Evolutionary conservation across 2,329 filamentous ascomycete genomes (phyloP).

Genomic region (Bipolaris victoriae): DNA sequence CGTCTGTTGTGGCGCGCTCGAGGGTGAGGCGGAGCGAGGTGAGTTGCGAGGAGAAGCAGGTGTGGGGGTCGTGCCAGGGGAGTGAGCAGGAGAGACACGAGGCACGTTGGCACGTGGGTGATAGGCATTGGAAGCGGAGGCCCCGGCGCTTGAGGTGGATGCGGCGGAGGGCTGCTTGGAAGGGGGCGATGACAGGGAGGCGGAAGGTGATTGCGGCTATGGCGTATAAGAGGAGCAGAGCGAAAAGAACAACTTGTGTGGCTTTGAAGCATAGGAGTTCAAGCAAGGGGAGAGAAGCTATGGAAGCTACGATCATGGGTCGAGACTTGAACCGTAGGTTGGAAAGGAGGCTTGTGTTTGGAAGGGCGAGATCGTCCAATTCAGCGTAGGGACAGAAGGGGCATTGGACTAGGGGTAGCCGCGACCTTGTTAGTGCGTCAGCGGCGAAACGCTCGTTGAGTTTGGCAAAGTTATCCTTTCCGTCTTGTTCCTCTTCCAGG

Average conservation of each 20-base stretch:
- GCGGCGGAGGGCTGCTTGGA: slow-evolving; percentile 68
- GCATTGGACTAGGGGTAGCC: slow-evolving; percentile 78
- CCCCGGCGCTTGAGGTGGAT: slow-evolving; percentile 74
- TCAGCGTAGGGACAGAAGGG: slow-evolving; percentile 94
- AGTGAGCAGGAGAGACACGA: slow-evolving; percentile 86
- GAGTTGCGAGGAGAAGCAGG: slow-evolving; percentile 80
- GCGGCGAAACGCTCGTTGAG: slow-evolving; percentile 81
- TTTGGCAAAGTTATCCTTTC: slow-evolving; percentile 72
- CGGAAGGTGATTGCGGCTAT: slow-evolving; percentile 29
- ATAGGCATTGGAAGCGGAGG: slow-evolving; percentile 77
- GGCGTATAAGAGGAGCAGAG: slow-evolving; percentile 53
- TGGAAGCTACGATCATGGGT: slow-evolving; percentile 36
- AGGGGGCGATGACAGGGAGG: slow-evolving; percentile 46
- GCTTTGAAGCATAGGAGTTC: slow-evolving; percentile 39
- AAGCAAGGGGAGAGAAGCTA: slow-evolving; percentile 39
- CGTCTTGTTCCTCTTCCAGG: slow-evolving; percentile 71
- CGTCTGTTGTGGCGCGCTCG: slow-evolving; percentile 90
- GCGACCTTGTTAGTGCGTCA: slow-evolving; percentile 74
- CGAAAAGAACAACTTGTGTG: slow-evolving; percentile 62
- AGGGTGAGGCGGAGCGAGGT: slow-evolving; percentile 82
- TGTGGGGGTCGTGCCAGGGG: slow-evolving; percentile 85
- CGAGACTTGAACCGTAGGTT: slow-evolving; percentile 38
- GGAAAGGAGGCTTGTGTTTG: slow-evolving; percentile 33
- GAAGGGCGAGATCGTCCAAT: slow-evolving; percentile 63
- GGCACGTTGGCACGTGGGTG: slow-evolving; percentile 67